A percentile compares a stretch with the other conserved stretches of the same genome.
These are phyloP conservation scores for Fusarium sp. DNA, from an alignment of 2,329 filamentous ascomycete genomes.

Conservation along the genomic window DNA sequence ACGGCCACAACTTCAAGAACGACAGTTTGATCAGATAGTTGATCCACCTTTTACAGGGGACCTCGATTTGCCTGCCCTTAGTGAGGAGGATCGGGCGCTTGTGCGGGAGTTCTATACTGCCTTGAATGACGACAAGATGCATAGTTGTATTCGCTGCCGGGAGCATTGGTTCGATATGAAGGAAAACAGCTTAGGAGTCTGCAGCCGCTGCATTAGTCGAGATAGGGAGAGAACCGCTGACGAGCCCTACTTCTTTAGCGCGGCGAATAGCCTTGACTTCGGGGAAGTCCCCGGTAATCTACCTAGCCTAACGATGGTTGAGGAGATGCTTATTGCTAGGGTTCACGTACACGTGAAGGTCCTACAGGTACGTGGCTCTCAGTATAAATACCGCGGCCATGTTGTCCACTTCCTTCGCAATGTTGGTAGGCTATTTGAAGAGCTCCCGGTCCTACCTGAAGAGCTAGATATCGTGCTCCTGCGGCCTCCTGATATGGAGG, in stretches of 20 bases:
- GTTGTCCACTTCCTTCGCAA: background rate
- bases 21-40: background rate
- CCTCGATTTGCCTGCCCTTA: too few species aligned
- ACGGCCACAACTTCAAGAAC: background rate
- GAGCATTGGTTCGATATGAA: too few species aligned
- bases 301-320: background rate
- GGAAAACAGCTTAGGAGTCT: background rate
- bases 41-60: too few species aligned
- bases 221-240: too few species aligned
- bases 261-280: too few species aligned
- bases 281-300: too few species aligned
- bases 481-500: conserved; percentile 1
- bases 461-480: background rate
- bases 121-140: too few species aligned
- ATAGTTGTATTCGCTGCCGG: too few species aligned
- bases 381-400: background rate
- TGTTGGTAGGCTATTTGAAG: background rate
- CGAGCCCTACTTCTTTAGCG: too few species aligned
- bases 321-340: background rate
- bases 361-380: background rate
- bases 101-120: too few species aligned
- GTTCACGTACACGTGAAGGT: background rate
- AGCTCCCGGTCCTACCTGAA: background rate
- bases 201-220: background rate
- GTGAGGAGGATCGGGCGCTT: too few species aligned